Percentiles rank a stretch among this genome's conserved stretches.
Evolutionary conservation across 2,329 filamentous ascomycete genomes (phyloP).

Genomic region (Alternaria sp.): DNA sequence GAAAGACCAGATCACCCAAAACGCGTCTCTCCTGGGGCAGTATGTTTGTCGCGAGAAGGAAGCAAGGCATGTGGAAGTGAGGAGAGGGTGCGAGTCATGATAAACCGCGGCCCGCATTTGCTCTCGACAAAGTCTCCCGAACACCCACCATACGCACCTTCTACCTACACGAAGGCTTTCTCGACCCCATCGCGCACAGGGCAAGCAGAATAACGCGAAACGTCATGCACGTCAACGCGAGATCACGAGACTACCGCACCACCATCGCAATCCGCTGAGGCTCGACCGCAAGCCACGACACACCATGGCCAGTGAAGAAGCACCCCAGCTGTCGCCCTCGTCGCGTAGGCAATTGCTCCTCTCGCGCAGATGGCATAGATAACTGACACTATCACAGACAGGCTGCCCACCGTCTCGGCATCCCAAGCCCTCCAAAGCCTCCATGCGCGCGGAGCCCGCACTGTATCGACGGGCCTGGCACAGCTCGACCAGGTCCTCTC

Average conservation of each 20-base stretch:
- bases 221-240: conserved; percentile 21
- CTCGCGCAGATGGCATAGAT: not conserved
- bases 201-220: conserved; percentile 13
- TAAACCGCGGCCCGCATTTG: conserved; percentile 20
- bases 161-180: not conserved
- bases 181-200: conserved; percentile 4
- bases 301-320: conserved; percentile 41
- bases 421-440: conserved; percentile 72
- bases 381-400: conserved; percentile 60
- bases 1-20: not conserved
- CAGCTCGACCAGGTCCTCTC: conserved; percentile 55
- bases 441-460: conserved; percentile 56
- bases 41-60: not conserved
- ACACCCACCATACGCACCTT: conserved; percentile 5
- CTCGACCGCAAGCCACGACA: conserved; percentile 7
- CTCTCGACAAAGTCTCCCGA: conserved; percentile 28
- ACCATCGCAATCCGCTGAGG: conserved; percentile 5
- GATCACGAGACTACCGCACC: conserved; percentile 27
- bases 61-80: conserved; percentile 9
- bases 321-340: conserved; percentile 35
- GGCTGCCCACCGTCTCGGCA: conserved; percentile 77
- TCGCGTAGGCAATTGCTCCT: conserved; percentile 43
- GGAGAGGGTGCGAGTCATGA: conserved; percentile 34
- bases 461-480: conserved; percentile 56
- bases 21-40: not conserved